Evolutionary conservation across 257 asterid genomes (phyloP).

Genomic region (Solanum ossicruentum): DNA sequence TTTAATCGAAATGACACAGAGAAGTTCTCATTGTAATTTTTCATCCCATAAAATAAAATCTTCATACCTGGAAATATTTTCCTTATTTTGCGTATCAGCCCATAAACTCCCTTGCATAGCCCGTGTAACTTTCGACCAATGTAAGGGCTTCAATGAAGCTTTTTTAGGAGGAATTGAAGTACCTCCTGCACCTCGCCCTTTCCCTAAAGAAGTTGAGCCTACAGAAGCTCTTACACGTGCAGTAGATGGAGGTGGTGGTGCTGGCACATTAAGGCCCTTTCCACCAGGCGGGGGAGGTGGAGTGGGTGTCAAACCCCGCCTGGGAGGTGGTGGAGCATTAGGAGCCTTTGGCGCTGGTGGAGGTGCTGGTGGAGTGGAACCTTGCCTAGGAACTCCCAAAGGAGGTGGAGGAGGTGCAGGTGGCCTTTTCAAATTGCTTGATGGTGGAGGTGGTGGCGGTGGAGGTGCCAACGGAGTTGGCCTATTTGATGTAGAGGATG

Average conservation of each 20-base stretch:
- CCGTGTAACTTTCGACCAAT: conserved; percentile 95
- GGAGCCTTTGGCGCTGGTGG: conserved; percentile 28
- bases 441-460: conserved; percentile 10
- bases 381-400: conserved; percentile 16
- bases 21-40: neutral
- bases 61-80: conserved; percentile 61
- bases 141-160: conserved; percentile 80
- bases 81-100: conserved; percentile 89
- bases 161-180: conserved; percentile 79
- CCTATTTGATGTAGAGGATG: conserved; percentile 16
- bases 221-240: conserved; percentile 61
- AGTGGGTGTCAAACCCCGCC: conserved; percentile 38
- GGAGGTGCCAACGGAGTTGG: conserved; percentile 6
- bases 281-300: conserved; percentile 37
- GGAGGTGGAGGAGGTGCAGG: conserved; percentile 35
- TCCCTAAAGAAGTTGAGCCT: conserved; percentile 26
- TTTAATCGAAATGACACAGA: neutral
- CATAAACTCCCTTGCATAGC: conserved; percentile 96
- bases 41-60: neutral
- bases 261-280: conserved; percentile 17
- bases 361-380: conserved; percentile 20
- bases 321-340: conserved; percentile 38
- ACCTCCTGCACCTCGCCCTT: conserved; percentile 50
- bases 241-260: conserved; percentile 33
- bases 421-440: conserved; percentile 3